Base-by-base conservation (phyloP, 768 basidiomycete genomes). In the Panellus pusillus region DNA sequence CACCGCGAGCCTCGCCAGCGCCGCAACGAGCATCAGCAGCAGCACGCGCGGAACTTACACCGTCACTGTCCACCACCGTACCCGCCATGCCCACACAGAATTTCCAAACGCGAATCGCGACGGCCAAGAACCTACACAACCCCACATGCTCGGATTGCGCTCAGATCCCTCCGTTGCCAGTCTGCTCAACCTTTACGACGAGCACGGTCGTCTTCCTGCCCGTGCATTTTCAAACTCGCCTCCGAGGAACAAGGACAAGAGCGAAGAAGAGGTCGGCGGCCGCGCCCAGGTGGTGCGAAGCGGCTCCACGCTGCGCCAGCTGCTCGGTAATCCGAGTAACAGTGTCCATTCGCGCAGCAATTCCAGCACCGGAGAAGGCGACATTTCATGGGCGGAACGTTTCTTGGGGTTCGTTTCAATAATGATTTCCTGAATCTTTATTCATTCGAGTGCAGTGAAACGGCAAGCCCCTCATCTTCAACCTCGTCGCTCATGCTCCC, bases 311-410 rank as follows among this genome's bases (percentile, higher is more conserved):
- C 68, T 92, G 53, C 81, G 87, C 5, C 83, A 90, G 63, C 70
- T 92, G 3, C 74, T 92, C 28, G 87, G 89, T 3, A 77, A 77
- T 47, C 75, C 84, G 0, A 65, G 61, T 9, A 63, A 68, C 1
- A 70, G 70, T 52, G 45, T 67, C 17, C 68, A 57, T 29, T 69
- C 70, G 9, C 53, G 63, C 19, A 49, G 58, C 29, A 70, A 74
- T 50, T 64, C 68, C n/a, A 74, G 74, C 57, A 69, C 64, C 1
- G 57, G 65, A 7, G 87, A 89, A 65, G 83, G 88, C 7, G 89
- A 91, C 60, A 89, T 92, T 49, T 91, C 89, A 2, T 92, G 89
- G 89, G 89, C 89, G 12, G 89, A 92, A 70, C 78, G 80, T 39
- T 84, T 81, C 67, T 73, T 91, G 48, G 79, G 77, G 89, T 90